Percentiles rank a stretch among this genome's conserved stretches.
These are phyloP conservation scores for Rhodotorula babjevae DNA, from an alignment of 768 basidiomycete genomes.

Conservation along the genomic window DNA sequence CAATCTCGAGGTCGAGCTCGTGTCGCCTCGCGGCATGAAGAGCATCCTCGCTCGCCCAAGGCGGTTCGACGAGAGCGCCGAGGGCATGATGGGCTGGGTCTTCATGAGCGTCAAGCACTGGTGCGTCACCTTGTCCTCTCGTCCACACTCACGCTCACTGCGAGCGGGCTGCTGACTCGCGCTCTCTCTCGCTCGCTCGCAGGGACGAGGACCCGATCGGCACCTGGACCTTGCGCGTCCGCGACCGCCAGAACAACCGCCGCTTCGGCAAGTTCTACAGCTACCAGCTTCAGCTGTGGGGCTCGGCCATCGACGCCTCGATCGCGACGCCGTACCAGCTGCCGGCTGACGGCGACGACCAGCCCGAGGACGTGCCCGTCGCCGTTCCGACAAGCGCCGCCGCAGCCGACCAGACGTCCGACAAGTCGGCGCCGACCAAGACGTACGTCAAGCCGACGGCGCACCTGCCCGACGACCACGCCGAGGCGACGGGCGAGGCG, in stretches of 20 bases:
- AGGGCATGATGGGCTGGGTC: slow-evolving; percentile 89
- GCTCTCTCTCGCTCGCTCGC: background rate
- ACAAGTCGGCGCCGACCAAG: slow-evolving; percentile 53
- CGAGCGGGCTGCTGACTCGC: no score
- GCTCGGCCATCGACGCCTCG: slow-evolving; percentile 69
- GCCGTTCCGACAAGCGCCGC: slow-evolving; percentile 26
- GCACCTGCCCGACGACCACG: slow-evolving; percentile 81
- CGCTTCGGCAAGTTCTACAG: slow-evolving; percentile 70
- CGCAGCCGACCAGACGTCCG: background rate
- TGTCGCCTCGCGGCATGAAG: slow-evolving; percentile 76
- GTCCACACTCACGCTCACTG: no score
- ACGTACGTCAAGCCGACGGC: slow-evolving; percentile 77
- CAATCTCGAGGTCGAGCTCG: slow-evolving; percentile 84
- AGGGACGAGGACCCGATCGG: slow-evolving; percentile 93
- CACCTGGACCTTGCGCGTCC: slow-evolving; percentile 80
- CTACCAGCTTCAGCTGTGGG: slow-evolving; percentile 92
- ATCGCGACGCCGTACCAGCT: slow-evolving; percentile 52
- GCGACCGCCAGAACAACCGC: slow-evolving; percentile 58
- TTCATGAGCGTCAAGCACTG: slow-evolving; percentile 99
- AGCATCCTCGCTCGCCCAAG: slow-evolving; percentile 77
- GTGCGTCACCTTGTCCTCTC: slow-evolving; percentile 52
- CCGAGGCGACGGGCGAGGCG: slow-evolving; percentile 67
- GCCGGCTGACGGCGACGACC: slow-evolving; percentile 13
- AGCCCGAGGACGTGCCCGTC: slow-evolving; percentile 3
- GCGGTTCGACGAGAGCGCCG: slow-evolving; percentile 58